phyloP scores from a whole-genome alignment of 75 land plant genomes.

The Chamaecyparis obtusa region DNA sequence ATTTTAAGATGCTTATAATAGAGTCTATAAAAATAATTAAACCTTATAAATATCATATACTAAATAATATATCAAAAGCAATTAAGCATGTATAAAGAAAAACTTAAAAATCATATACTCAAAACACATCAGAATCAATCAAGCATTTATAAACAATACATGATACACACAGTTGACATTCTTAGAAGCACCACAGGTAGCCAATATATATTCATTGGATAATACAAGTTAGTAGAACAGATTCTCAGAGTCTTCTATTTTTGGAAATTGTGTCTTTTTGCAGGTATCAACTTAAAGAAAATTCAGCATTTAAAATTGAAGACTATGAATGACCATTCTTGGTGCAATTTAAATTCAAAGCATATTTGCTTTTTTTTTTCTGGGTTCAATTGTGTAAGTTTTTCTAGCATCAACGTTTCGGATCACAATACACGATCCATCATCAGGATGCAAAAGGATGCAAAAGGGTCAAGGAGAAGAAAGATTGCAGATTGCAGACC shows the following conservation, averaged over 20 bases:
- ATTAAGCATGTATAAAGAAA: not conserved
- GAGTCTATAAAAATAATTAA: not conserved
- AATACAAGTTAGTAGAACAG: not conserved
- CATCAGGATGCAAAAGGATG: no score
- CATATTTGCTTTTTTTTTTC: no score
- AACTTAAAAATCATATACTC: not conserved
- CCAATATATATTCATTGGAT: not conserved
- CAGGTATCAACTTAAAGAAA: not conserved
- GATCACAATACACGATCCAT: no score
- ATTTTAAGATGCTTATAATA: not conserved
- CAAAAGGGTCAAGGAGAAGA: no score
- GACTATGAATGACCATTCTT: not conserved
- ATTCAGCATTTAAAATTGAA: not conserved
- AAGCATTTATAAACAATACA: slow-evolving; percentile 3
- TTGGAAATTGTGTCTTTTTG: not conserved
- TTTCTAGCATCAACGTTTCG: no score
- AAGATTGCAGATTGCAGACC: no score
- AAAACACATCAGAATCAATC: slow-evolving; percentile 7
- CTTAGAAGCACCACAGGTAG: not conserved
- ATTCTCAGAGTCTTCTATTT: not conserved
- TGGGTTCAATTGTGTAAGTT: no score
- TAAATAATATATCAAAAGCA: not conserved
- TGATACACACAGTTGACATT: not conserved
- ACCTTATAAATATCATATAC: not conserved
- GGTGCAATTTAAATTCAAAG: not conserved